Evolutionary conservation across 176 grass and related monocot genomes (phyloP), one percentile per base, ranked within the genome.

Genomic region (Metroxylon sagu): DNA sequence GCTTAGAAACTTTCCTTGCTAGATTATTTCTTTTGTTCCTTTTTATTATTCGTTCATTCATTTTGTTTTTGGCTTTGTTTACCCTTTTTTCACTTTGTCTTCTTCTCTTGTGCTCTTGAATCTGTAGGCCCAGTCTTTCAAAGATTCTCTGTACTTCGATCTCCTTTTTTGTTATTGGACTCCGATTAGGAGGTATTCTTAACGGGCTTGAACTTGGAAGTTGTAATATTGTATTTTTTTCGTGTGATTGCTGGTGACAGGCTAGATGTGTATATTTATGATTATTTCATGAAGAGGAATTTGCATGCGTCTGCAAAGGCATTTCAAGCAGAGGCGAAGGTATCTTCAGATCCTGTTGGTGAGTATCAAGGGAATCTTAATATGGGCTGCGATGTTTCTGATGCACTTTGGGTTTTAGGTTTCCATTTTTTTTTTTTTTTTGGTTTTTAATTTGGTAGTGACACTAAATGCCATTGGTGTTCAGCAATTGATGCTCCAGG

Each of bases 241-340:
- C 55, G 16, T 12, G 19, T 65, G 59, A n/a, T 72, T 8, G 21
- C 29, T 49, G 17, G 17, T 71, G 57, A 54, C 85, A 89, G 85
- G 77, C 63, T 89, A 50, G 81, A 89, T 75, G 82, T 77, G 10
- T 89, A 84, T 75, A 85, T 89, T 53, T 73, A 89, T 68, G 86
- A 89, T 75, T 89, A 89, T 68, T 43, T 89, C 27, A 18, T 84
- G 81, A 89, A 85, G 62, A 71, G 77, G 74, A 81, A 81, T 55
- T 18, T 89, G 61, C 66, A 81, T 30, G 73, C 70, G 25, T 78
- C 86, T 25, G 86, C 81, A 23, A 89, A 81, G 62, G 74, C 86
- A 52, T 89, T 89, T 72, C 81, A 75, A 68, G 29, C 74, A 15
- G 86, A 89, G 71, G 71, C 53, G 18, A 75, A 71, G 25, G 78